A percentile compares a stretch with the other conserved stretches of the same genome.
Evolutionary conservation across 2,329 filamentous ascomycete genomes (phyloP).

Genomic region (Cadophora malorum): DNA sequence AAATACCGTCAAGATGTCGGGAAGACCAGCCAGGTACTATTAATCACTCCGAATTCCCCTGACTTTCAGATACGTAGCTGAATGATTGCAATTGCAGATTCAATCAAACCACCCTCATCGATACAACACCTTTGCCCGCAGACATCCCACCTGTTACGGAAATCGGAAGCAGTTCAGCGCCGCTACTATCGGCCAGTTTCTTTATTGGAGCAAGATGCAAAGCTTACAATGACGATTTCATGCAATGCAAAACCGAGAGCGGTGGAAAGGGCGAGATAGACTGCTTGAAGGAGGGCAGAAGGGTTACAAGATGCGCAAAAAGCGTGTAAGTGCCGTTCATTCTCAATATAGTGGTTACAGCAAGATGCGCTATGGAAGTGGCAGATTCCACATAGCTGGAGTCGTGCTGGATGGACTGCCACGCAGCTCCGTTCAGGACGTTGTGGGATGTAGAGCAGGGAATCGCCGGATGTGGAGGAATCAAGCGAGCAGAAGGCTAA

Average conservation of each 20-base stretch:
- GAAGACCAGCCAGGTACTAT: constrained; percentile 41
- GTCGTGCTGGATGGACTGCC: background rate
- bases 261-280: constrained; percentile 90
- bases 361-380: background rate
- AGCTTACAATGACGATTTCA: constrained; percentile 98
- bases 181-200: constrained; percentile 88
- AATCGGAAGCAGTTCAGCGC: constrained; percentile 90
- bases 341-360: background rate
- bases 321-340: constrained; percentile 80
- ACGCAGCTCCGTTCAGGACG: background rate
- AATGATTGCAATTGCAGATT: constrained; percentile 67
- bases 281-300: constrained; percentile 94
- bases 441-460: background rate
- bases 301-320: constrained; percentile 94
- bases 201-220: constrained; percentile 97
- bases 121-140: constrained; percentile 93
- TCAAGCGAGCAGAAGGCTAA: constrained; percentile 22
- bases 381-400: background rate
- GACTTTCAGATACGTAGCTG: constrained; percentile 21
- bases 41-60: background rate
- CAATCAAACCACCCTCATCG: constrained; percentile 90
- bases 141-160: constrained; percentile 92
- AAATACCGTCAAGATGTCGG: constrained; percentile 42
- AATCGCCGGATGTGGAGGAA: background rate
- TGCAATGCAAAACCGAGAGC: constrained; percentile 98